Evolutionary conservation across 1,284 basidiomycete species (phyloP).

Genomic region (Ceratobasidium sp.): DNA sequence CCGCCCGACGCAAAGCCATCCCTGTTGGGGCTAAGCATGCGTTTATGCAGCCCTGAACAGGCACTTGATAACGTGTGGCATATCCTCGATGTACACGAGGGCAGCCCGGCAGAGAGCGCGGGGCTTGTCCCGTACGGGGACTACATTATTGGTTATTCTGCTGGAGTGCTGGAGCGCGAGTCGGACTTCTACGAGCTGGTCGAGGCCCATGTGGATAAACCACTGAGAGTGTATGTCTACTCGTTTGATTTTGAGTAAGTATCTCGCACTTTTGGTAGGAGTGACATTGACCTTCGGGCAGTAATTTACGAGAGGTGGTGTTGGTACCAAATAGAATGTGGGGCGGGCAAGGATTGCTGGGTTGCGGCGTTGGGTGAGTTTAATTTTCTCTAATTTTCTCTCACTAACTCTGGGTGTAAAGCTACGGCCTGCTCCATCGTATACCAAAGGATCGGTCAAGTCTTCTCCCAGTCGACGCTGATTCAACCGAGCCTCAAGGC

Average conservation of each 20-base stretch:
- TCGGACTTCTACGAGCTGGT: slow-evolving; percentile 97
- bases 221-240: slow-evolving; percentile 92
- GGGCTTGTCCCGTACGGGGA: slow-evolving; percentile 88
- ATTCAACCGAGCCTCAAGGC: slow-evolving; percentile 23
- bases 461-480: slow-evolving; percentile 36
- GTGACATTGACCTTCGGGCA: slow-evolving; percentile 48
- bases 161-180: slow-evolving; percentile 89
- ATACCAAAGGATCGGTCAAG: slow-evolving; percentile 63
- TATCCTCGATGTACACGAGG: slow-evolving; percentile 94
- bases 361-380: slow-evolving; percentile 87
- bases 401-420: slow-evolving; percentile 36
- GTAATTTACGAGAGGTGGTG: slow-evolving; percentile 89
- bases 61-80: slow-evolving; percentile 97
- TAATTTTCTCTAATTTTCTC: not conserved
- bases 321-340: slow-evolving; percentile 93
- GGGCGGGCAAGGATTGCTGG: slow-evolving; percentile 93
- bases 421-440: slow-evolving; percentile 81
- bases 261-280: slow-evolving; percentile 44
- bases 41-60: slow-evolving; percentile 86
- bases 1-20: slow-evolving; percentile 59
- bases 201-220: slow-evolving; percentile 94
- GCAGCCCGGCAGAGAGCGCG: slow-evolving; percentile 90
- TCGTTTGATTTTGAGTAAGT: slow-evolving; percentile 96
- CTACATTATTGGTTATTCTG: slow-evolving; percentile 94
- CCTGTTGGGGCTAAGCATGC: slow-evolving; percentile 88